These are phyloP conservation scores for Teratosphaeriaceae sp. DNA, from an alignment of 2,329 filamentous ascomycete species.

Conservation along the genomic window DNA sequence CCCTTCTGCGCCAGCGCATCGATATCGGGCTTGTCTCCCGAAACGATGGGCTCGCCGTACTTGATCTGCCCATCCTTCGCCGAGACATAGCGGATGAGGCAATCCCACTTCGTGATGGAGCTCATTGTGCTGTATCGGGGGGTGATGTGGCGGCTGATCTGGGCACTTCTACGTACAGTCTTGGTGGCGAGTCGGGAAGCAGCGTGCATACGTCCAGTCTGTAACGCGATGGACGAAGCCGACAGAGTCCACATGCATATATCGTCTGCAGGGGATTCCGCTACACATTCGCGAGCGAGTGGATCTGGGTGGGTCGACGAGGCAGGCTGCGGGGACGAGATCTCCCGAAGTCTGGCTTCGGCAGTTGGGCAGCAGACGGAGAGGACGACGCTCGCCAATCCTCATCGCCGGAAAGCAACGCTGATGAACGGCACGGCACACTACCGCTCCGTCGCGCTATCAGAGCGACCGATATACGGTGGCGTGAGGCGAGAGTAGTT, in stretches of 20 bases:
- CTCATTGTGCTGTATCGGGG: conserved; percentile 6
- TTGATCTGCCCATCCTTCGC: conserved; percentile 63
- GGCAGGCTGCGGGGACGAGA: background rate
- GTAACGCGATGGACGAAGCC: background rate
- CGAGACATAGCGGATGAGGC: conserved; percentile 63
- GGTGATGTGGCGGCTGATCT: conserved; percentile 5
- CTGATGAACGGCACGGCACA: too few species aligned
- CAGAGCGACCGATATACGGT: too few species aligned
- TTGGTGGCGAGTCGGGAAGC: background rate
- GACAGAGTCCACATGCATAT: too few species aligned
- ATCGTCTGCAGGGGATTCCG: too few species aligned
- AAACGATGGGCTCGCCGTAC: conserved; percentile 64
- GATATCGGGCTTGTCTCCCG: conserved; percentile 23
- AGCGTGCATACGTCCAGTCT: background rate
- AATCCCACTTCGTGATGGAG: conserved; percentile 39
- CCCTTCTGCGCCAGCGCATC: conserved; percentile 32
- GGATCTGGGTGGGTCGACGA: background rate
- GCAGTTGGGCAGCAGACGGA: background rate
- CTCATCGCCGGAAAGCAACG: background rate
- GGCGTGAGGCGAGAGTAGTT: too few species aligned
- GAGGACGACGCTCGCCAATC: too few species aligned
- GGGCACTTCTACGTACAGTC: background rate
- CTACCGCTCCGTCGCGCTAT: too few species aligned
- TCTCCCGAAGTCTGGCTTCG: background rate
- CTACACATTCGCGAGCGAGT: background rate